Evolutionary conservation across 352 stramenopile species (phyloP).

Genomic region (Pythium guiyangense): DNA sequence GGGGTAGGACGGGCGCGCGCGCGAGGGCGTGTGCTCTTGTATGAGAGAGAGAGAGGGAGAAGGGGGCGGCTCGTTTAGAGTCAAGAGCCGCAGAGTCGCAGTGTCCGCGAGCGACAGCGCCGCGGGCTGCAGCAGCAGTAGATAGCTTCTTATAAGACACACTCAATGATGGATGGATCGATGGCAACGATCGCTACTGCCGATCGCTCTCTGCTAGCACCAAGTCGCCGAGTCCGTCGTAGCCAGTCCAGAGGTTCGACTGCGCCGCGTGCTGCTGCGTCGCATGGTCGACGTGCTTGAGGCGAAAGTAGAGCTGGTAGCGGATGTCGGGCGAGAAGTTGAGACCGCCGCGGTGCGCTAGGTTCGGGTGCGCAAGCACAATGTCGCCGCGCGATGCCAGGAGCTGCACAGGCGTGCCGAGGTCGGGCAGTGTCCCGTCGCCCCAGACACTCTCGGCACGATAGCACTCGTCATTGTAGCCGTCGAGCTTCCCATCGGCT

Average conservation of each 20-base stretch:
- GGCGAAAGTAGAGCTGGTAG: slow-evolving; percentile 82
- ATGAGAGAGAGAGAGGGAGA: not conserved
- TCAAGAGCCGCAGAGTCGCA: too few species aligned
- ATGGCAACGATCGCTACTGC: slow-evolving; percentile 3
- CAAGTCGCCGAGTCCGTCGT: slow-evolving; percentile 41
- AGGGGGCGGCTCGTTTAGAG: not conserved
- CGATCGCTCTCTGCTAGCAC: too few species aligned
- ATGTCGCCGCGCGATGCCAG: slow-evolving; percentile 52
- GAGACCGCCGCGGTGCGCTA: slow-evolving; percentile 71
- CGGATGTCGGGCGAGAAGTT: slow-evolving; percentile 81
- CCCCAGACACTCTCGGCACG: slow-evolving; percentile 69
- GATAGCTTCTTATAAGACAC: too few species aligned
- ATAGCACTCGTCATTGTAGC: slow-evolving; percentile 55
- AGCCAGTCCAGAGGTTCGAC: slow-evolving; percentile 43
- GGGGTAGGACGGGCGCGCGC: too few species aligned
- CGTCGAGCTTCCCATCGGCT: slow-evolving; percentile 44
- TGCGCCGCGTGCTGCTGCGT: slow-evolving; percentile 20
- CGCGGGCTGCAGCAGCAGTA: too few species aligned
- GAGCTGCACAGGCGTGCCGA: slow-evolving; percentile 59
- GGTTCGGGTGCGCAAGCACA: slow-evolving; percentile 67
- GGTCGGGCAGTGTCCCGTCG: slow-evolving; percentile 58
- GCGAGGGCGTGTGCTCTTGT: too few species aligned
- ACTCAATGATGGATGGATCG: not conserved
- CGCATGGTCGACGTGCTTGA: slow-evolving; percentile 65
- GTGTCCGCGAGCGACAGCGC: too few species aligned